Evolutionary conservation across 2,329 filamentous ascomycete genomes (phyloP), one percentile per base, ranked within the genome.

Genomic region (Sarocladiaceae sp.): DNA sequence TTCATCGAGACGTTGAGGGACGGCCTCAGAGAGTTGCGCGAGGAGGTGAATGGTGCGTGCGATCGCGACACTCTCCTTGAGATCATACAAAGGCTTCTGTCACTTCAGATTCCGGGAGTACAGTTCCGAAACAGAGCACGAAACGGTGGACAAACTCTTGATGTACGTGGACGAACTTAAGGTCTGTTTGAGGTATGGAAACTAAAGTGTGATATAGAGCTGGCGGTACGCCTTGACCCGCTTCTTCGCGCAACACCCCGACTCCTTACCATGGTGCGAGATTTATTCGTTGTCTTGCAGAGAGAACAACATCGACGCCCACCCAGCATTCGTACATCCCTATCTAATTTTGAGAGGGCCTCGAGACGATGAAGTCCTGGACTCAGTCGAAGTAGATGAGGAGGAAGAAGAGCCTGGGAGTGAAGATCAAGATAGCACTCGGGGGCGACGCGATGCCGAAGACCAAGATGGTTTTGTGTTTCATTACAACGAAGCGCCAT

Each of bases 201-300:
- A n/a, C n/a, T n/a, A n/a, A n/a, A 20, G 8, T 15, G 15, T 22
- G 18, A 17, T n/a, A 37, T n/a, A 37, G 47, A 37, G 18, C 23
- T 37, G 47, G 29, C 25, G 11, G 12, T 4, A 26, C 25, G 4
- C 15, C 6, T 17, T 17, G 12, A 17, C 7, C 15, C 25, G 17
- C 31, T 37, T n/a, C 17, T 3, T 48, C 5, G 3, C 26, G 17
- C 6, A 20, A 4, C 10, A 35, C n/a, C 4, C 6, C 2, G 10
- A 2, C 10, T 36, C 33, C 4, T 3, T 0, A 18, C 18, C 35
- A n/a, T 65, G 62, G 35, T 3, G n/a, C 1, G 0, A 25, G 0
- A 55, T 66, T 2, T 67, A 66, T 51, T 49, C 40, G 10, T 49
- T 57, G 1, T 58, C 60, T 39, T 70, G 64, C 53, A 59, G 54